These are phyloP conservation scores for Pichia cactophila DNA, from an alignment of 1,139 yeast genomes.

Conservation along the genomic window DNA sequence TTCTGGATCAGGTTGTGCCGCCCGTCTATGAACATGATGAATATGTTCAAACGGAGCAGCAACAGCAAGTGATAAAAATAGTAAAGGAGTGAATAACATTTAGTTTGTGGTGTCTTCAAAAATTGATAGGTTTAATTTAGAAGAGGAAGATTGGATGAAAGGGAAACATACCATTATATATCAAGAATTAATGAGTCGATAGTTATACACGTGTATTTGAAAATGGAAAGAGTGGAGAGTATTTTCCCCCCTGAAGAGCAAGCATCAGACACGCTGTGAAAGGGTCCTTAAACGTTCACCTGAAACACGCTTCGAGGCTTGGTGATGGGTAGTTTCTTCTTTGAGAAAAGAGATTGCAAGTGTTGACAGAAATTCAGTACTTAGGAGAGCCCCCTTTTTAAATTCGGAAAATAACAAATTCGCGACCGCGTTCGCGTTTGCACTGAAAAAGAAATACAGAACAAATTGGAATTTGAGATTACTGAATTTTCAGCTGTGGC, in stretches of 20 bases:
- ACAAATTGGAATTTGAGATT: too few relatives aligned
- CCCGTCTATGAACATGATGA: conserved; percentile 22
- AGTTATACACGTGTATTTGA: too few relatives aligned
- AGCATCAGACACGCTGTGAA: not conserved
- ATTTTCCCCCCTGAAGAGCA: not conserved
- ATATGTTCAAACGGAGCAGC: conserved; percentile 21
- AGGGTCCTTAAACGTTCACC: not conserved
- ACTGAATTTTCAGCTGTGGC: too few relatives aligned
- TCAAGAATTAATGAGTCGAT: not conserved
- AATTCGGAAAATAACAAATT: too few relatives aligned
- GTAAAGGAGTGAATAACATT: not conserved
- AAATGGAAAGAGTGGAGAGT: too few relatives aligned
- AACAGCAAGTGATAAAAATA: conserved; percentile 10
- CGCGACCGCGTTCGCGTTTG: not conserved
- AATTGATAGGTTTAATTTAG: too few relatives aligned
- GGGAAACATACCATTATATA: not conserved
- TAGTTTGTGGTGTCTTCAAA: too few relatives aligned
- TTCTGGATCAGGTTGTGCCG: conserved; percentile 14
- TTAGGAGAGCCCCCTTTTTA: too few relatives aligned
- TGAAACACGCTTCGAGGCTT: not conserved
- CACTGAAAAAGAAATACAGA: not conserved
- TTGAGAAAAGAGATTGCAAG: not conserved
- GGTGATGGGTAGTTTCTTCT: not conserved
- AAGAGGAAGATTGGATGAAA: not conserved
- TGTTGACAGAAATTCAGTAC: not conserved